These are phyloP conservation scores for Pythium coloratum DNA, from an alignment of 352 stramenopile genomes.

Conservation along the genomic window DNA sequence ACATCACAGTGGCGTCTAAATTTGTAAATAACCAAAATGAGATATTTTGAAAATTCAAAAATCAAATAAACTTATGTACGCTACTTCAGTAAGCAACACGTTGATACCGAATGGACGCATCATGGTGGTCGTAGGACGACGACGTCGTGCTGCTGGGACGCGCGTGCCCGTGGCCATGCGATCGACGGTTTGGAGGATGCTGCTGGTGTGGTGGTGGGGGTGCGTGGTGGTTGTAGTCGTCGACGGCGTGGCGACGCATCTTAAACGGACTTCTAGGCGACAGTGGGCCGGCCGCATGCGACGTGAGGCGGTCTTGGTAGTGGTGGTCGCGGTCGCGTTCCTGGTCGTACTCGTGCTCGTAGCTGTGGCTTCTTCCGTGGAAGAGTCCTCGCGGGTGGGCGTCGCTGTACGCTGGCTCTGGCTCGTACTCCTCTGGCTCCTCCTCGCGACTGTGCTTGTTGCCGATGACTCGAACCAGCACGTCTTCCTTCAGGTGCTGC, in stretches of 20 bases:
- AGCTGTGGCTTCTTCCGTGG: background rate
- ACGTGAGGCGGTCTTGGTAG: background rate
- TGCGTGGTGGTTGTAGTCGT: constrained; percentile 16
- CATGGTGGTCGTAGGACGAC: constrained; percentile 20
- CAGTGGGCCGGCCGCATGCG: background rate
- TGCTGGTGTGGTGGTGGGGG: background rate
- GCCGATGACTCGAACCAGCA: constrained; percentile 24
- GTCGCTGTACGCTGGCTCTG: background rate
- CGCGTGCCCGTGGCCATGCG: constrained; percentile 1
- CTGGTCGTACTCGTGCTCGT: background rate
- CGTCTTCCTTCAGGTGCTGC: constrained; percentile 20
- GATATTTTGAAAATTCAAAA: constrained; percentile 1
- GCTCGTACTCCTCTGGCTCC: background rate
- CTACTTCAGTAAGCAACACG: constrained; percentile 21
- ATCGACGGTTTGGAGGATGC: background rate
- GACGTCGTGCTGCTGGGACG: constrained; percentile 9
- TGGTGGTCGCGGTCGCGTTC: background rate
- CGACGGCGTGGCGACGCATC: constrained; percentile 18
- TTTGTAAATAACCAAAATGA: background rate
- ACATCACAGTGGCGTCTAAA: background rate
- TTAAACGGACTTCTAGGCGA: constrained; percentile 21
- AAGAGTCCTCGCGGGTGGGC: background rate
- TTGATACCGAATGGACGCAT: constrained; percentile 25
- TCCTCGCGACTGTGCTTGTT: constrained; percentile 23
- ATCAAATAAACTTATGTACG: constrained; percentile 7